phyloP scores from a whole-genome alignment of 352 stramenopile genomes.

The Globisporangium spinosum region DNA sequence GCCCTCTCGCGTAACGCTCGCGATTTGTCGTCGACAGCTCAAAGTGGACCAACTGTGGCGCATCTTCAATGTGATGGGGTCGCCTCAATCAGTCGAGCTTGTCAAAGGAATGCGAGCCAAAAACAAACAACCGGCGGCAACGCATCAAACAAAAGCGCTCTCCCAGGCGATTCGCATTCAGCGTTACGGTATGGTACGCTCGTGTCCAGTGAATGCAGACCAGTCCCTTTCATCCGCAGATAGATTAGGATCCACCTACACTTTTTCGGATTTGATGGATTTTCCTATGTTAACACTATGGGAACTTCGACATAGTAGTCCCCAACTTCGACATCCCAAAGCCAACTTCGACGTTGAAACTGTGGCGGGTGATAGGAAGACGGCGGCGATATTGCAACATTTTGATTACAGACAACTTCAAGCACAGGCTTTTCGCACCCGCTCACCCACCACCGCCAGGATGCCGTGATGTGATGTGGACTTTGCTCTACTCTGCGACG shows the following conservation, averaged over 20 bases:
- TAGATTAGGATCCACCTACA: background rate
- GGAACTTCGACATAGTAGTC: too few species aligned
- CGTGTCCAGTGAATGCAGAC: conserved; percentile 3
- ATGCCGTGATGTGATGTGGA: background rate
- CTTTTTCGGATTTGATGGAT: background rate
- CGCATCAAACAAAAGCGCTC: background rate
- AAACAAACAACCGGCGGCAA: background rate
- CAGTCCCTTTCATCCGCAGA: background rate
- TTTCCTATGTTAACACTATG: background rate
- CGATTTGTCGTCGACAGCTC: conserved; percentile 4
- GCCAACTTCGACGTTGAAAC: background rate
- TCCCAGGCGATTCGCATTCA: conserved; percentile 9
- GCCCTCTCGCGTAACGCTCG: background rate
- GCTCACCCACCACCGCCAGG: background rate
- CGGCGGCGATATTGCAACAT: background rate
- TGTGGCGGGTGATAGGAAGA: background rate
- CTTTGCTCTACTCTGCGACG: background rate
- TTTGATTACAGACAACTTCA: background rate
- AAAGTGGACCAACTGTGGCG: background rate
- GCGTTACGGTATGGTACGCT: background rate
- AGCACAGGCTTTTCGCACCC: background rate
- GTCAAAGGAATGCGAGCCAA: background rate
- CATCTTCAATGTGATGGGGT: conserved; percentile 9
- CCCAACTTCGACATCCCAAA: background rate
- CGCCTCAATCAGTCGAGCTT: background rate